Percentiles rank a stretch among this genome's conserved stretches.
phyloP scores from a whole-genome alignment of 139 green algal species.

The Ulvella scutata region DNA sequence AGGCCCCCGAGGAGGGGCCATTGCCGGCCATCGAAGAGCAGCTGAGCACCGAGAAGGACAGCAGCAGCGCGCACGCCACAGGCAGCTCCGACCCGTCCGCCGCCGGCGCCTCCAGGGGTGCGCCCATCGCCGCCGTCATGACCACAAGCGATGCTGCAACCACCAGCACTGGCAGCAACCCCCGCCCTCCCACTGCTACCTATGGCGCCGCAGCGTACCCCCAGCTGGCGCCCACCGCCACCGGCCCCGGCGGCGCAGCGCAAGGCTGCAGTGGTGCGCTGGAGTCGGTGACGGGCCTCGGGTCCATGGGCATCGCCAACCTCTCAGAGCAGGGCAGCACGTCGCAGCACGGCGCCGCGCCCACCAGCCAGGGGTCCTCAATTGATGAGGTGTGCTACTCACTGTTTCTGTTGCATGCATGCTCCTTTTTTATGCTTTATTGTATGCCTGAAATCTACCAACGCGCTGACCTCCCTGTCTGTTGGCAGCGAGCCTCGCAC shows the following conservation, averaged over 20 bases:
- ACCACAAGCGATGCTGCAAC: neutral
- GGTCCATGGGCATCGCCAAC: neutral
- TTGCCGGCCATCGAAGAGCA: too few species aligned
- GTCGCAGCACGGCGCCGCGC: neutral
- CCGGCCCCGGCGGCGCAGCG: neutral
- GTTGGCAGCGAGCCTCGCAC: too few species aligned
- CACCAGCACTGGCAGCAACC: neutral
- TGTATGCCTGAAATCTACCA: too few species aligned
- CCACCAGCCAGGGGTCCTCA: neutral
- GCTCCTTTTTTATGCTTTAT: too few species aligned
- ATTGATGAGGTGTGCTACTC: too few species aligned
- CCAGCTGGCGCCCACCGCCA: neutral
- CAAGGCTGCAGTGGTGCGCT: neutral
- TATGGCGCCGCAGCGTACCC: neutral
- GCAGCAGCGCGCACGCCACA: too few species aligned
- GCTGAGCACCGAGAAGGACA: too few species aligned
- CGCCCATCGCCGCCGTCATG: neutral
- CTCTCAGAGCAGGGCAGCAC: neutral
- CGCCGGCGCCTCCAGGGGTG: neutral
- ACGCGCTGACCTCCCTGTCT: too few species aligned
- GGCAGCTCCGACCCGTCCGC: too few species aligned
- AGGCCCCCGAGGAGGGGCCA: too few species aligned
- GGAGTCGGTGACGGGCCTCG: neutral
- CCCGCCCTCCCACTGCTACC: neutral
- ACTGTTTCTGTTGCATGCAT: too few species aligned